Percentiles rank a stretch among this genome's conserved stretches.
Conservation (phyloP, 2,329 filamentous ascomycete species). For the Aspergillus fructus region DNA sequence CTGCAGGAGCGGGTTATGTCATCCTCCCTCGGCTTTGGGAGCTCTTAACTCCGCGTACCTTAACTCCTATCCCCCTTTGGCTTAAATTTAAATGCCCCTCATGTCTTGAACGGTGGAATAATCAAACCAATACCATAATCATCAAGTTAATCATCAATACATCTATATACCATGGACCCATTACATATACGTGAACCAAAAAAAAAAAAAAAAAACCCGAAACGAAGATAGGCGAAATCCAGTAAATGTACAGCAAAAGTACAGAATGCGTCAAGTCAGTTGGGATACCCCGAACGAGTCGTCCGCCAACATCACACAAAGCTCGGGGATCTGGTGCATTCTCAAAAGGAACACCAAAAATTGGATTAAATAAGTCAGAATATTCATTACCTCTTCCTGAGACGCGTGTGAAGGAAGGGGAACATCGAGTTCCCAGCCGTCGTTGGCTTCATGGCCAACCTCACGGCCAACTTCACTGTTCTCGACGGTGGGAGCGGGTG, state of each 20-base stretch:
- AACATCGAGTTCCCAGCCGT: slow-evolving; percentile 7
- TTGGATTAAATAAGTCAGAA: slow-evolving; percentile 1
- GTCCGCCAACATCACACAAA: not conserved
- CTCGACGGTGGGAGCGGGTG: not conserved
- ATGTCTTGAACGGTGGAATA: no score
- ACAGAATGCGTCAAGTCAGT: not conserved
- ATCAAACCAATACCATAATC: no score
- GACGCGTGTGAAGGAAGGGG: not conserved
- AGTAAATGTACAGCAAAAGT: not conserved
- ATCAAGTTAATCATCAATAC: no score
- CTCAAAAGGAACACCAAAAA: slow-evolving; percentile 2
- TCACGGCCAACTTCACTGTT: not conserved
- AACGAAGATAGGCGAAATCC: not conserved
- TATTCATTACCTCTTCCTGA: not conserved
- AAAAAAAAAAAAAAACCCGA: not conserved
- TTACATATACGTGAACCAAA: not conserved
- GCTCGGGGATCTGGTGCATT: not conserved
- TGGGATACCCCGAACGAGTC: not conserved
- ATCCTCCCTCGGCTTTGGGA: not conserved
- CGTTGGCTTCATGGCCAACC: not conserved
- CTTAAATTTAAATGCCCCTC: not conserved
- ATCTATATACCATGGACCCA: no score
- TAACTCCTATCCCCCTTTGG: slow-evolving; percentile 8
- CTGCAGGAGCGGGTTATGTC: not conserved
- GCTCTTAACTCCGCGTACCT: slow-evolving; percentile 1